Evolutionary conservation across 2,329 filamentous ascomycete genomes (phyloP).

Genomic region (Blastomyces silverae): DNA sequence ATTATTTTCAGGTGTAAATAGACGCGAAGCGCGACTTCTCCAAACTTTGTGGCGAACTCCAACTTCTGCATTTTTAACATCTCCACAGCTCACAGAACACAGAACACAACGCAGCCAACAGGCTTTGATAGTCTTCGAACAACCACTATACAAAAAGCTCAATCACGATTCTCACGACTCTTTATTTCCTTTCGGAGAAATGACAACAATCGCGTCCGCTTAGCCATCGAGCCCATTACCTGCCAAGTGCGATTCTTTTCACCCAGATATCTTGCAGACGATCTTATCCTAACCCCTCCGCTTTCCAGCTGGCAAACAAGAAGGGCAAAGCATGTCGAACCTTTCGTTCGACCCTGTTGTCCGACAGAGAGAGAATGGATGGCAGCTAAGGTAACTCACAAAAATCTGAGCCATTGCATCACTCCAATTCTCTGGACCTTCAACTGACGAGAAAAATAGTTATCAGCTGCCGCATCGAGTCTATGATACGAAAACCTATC

Average conservation of each 20-base stretch:
- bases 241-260: not conserved
- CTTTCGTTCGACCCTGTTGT: conserved; percentile 36
- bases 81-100: not conserved
- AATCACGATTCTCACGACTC: not conserved
- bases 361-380: conserved; percentile 34
- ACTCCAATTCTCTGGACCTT: not conserved
- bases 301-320: conserved; percentile 2
- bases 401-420: not conserved
- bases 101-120: not conserved
- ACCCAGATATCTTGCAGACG: not conserved
- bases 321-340: conserved; percentile 29
- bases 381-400: conserved; percentile 38
- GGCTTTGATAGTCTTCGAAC: not conserved
- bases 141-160: not conserved
- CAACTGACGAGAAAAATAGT: conserved; percentile 33
- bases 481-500: conserved; percentile 52
- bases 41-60: conserved; percentile 4
- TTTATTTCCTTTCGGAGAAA: not conserved
- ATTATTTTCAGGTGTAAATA: conserved; percentile 3
- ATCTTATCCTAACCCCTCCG: not conserved
- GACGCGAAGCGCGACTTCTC: conserved; percentile 15
- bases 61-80: not conserved
- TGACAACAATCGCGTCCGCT: not conserved
- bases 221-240: not conserved
- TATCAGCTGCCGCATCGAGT: conserved; percentile 56